phyloP scores from a whole-genome alignment of 768 basidiomycete species.

The Kondoa malvinella region DNA sequence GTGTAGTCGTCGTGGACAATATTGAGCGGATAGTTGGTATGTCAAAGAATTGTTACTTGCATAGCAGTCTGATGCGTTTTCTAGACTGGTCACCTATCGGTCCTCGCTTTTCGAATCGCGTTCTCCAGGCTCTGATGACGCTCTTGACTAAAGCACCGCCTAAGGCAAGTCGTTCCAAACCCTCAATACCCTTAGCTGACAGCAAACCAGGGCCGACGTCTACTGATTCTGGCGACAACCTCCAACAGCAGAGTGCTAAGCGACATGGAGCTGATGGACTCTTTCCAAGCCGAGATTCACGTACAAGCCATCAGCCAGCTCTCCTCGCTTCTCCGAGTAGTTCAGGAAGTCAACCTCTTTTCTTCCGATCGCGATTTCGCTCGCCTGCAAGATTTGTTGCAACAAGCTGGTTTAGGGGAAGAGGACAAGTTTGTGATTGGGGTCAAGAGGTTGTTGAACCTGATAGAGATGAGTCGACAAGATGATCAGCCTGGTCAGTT shows the following conservation, averaged over 20 bases:
- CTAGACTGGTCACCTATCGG: slow-evolving; percentile 93
- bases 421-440: slow-evolving; percentile 57
- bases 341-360: slow-evolving; percentile 68
- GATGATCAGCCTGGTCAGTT: slow-evolving; percentile 53
- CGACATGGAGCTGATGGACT: slow-evolving; percentile 74
- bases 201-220: slow-evolving; percentile 57
- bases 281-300: slow-evolving; percentile 70
- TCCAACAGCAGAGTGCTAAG: slow-evolving; percentile 69
- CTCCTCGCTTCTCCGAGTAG: slow-evolving; percentile 51
- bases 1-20: slow-evolving; percentile 88
- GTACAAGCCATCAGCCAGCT: slow-evolving; percentile 67
- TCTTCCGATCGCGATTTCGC: slow-evolving; percentile 32
- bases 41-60: slow-evolving; percentile 25
- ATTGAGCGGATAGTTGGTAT: slow-evolving; percentile 79
- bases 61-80: neutral
- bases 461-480: slow-evolving; percentile 92
- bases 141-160: slow-evolving; percentile 77
- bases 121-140: slow-evolving; percentile 76
- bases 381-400: slow-evolving; percentile 3
- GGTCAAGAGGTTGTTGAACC: slow-evolving; percentile 77
- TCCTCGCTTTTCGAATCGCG: slow-evolving; percentile 84
- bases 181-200: neutral
- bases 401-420: slow-evolving; percentile 47
- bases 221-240: slow-evolving; percentile 80
- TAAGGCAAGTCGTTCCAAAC: slow-evolving; percentile 42